These are phyloP conservation scores for Aspergillus coremiiformis DNA, from an alignment of 495 filamentous ascomycete genomes.

Conservation along the genomic window DNA sequence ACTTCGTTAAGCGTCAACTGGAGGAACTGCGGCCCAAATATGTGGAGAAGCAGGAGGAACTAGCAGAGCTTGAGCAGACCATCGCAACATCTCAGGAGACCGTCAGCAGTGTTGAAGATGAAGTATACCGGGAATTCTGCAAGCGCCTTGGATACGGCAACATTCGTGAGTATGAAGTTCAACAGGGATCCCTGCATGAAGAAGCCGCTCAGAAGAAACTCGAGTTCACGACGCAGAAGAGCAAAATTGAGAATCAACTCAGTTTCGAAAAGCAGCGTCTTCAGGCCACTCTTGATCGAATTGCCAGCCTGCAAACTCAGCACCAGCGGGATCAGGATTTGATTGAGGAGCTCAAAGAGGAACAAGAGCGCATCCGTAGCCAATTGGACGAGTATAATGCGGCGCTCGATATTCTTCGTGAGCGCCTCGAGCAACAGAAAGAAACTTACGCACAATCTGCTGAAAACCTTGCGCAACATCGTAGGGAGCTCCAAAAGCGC, in stretches of 20 bases:
- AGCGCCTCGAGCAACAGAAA: slow-evolving; percentile 61
- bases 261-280: slow-evolving; percentile 69
- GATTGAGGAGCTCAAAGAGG: slow-evolving; percentile 59
- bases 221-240: slow-evolving; percentile 78
- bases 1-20: slow-evolving; percentile 62
- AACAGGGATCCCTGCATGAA: slow-evolving; percentile 85
- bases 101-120: slow-evolving; percentile 80
- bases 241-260: slow-evolving; percentile 68
- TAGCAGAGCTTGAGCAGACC: slow-evolving; percentile 57
- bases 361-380: slow-evolving; percentile 68
- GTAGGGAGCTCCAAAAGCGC: slow-evolving; percentile 75
- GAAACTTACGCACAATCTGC: slow-evolving; percentile 57
- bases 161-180: slow-evolving; percentile 87
- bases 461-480: slow-evolving; percentile 72
- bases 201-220: slow-evolving; percentile 80
- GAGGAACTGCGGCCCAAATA: slow-evolving; percentile 71
- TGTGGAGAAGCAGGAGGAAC: slow-evolving; percentile 56
- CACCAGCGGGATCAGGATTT: slow-evolving; percentile 56
- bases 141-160: slow-evolving; percentile 75
- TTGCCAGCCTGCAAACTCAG: slow-evolving; percentile 58
- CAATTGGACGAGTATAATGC: slow-evolving; percentile 64
- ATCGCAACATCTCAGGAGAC: slow-evolving; percentile 65
- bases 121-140: slow-evolving; percentile 84
- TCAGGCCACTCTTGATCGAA: slow-evolving; percentile 57
- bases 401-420: slow-evolving; percentile 67